phyloP scores from a whole-genome alignment of 106 monocot species.

The Phalaenopsis equestris region DNA sequence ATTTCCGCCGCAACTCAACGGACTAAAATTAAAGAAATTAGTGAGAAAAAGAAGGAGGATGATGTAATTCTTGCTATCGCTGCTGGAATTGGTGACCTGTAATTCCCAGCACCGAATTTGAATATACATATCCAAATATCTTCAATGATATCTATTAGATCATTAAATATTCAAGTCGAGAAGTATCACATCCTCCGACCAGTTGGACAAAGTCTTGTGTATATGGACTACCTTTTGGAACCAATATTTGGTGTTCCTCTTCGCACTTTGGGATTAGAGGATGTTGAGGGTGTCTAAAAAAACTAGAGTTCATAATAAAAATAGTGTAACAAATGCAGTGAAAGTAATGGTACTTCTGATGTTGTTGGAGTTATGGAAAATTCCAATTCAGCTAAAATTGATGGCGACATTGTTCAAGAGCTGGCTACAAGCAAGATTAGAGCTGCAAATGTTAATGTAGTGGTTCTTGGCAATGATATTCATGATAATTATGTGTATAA shows the following conservation, averaged over 20 bases:
- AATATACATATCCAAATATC: slow-evolving; percentile 53
- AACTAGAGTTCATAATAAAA: slow-evolving; percentile 16
- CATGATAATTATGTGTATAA: slow-evolving; percentile 21
- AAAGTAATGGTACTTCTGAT: slow-evolving; percentile 27
- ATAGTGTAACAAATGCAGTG: slow-evolving; percentile 12
- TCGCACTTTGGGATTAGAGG: slow-evolving; percentile 44
- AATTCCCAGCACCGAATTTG: slow-evolving; percentile 70
- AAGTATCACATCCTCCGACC: slow-evolving; percentile 72
- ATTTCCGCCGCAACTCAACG: slow-evolving; percentile 49
- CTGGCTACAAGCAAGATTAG: too few species aligned
- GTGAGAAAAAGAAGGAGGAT: slow-evolving; percentile 87
- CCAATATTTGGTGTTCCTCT: slow-evolving; percentile 59
- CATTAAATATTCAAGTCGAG: slow-evolving; percentile 83
- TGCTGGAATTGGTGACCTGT: slow-evolving; percentile 67
- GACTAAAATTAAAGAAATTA: slow-evolving; percentile 96
- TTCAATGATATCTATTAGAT: slow-evolving; percentile 79
- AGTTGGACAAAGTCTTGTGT: slow-evolving; percentile 78
- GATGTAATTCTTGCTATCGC: slow-evolving; percentile 82
- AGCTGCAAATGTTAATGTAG: slow-evolving; percentile 34
- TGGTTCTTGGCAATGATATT: slow-evolving; percentile 40
- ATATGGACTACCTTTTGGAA: slow-evolving; percentile 96
- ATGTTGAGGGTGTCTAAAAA: slow-evolving; percentile 55
- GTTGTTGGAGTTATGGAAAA: slow-evolving; percentile 21
- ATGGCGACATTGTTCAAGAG: slow-evolving; percentile 17
- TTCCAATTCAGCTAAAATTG: slow-evolving; percentile 32